These are phyloP conservation scores for Vanilla planifolia DNA, from an alignment of 106 monocot genomes.

Conservation along the genomic window DNA sequence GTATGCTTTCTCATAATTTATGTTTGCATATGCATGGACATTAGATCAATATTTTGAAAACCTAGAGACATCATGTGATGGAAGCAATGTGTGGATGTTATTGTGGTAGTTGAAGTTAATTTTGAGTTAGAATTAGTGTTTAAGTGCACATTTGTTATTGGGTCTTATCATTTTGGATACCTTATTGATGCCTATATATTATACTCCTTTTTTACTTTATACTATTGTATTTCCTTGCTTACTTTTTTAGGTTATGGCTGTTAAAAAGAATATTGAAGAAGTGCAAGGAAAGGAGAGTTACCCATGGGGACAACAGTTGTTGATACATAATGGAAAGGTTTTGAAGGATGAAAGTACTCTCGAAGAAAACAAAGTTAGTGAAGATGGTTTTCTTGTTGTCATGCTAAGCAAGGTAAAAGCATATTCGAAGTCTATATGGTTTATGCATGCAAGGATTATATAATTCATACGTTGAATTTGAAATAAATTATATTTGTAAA, in stretches of 20 bases:
- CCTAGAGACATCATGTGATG: no score
- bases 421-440: no score
- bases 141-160: neutral
- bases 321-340: constrained; percentile 94
- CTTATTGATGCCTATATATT: neutral
- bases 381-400: constrained; percentile 97
- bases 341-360: constrained; percentile 96
- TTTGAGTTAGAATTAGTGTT: no score
- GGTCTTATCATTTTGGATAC: neutral
- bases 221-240: neutral
- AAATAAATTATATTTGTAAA: no score
- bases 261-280: constrained; percentile 95
- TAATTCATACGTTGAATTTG: no score
- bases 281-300: constrained; percentile 90
- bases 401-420: constrained; percentile 98
- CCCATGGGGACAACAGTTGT: constrained; percentile 83
- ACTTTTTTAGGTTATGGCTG: constrained; percentile 66
- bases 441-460: no score
- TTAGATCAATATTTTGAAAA: no score
- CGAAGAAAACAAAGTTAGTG: constrained; percentile 82
- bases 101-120: no score
- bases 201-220: neutral
- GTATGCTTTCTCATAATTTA: no score
- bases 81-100: no score
- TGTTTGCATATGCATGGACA: no score